These are phyloP conservation scores for Venturia oleaginea DNA, from an alignment of 2,329 filamentous ascomycete species.

Conservation along the genomic window DNA sequence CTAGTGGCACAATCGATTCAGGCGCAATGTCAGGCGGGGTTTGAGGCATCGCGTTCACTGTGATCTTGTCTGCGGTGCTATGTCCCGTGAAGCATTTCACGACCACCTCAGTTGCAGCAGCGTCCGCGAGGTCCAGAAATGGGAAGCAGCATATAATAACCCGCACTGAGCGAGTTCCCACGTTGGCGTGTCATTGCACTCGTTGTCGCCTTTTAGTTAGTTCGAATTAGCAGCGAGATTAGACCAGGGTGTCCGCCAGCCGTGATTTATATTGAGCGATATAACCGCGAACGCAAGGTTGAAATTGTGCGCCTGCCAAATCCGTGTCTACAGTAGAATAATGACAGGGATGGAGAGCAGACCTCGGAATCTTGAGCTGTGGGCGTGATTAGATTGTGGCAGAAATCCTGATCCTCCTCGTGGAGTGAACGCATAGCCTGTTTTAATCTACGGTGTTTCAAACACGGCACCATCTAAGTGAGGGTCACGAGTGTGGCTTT, in stretches of 20 bases:
- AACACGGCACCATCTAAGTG: background rate
- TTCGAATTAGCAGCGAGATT: slow-evolving; percentile 3
- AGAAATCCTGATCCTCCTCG: background rate
- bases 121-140: background rate
- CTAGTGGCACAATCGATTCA: background rate
- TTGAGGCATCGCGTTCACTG: background rate
- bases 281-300: background rate
- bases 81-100: background rate
- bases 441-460: slow-evolving; percentile 1
- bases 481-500: background rate
- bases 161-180: background rate
- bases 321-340: background rate
- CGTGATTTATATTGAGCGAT: slow-evolving; percentile 2
- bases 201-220: background rate
- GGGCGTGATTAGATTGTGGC: background rate
- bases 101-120: background rate
- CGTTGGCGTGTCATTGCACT: background rate
- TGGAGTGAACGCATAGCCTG: background rate
- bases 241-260: background rate
- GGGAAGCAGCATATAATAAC: slow-evolving; percentile 1
- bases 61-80: background rate
- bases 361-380: background rate
- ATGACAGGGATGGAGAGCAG: background rate
- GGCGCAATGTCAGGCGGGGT: background rate
- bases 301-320: background rate